phyloP scores from a whole-genome alignment of 768 basidiomycete genomes.

The Pisolithus marmoratus region DNA sequence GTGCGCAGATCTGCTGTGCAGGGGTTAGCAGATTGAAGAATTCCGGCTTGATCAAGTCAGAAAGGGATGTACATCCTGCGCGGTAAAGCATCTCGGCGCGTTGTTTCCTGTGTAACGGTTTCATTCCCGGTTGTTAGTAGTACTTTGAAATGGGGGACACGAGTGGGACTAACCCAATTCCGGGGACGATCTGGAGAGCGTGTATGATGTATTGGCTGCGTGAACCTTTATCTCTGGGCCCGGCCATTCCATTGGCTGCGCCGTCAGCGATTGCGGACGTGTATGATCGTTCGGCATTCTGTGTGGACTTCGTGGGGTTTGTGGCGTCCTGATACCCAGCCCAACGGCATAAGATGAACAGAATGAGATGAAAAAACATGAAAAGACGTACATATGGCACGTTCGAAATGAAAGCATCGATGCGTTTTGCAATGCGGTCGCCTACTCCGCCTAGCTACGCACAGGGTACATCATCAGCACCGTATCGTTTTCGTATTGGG shows the following conservation, averaged over 20 bases:
- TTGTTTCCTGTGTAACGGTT: slow-evolving; percentile 3
- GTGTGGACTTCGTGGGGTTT: no score
- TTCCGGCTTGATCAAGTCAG: slow-evolving; percentile 34
- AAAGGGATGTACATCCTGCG: slow-evolving; percentile 42
- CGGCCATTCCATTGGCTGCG: neutral
- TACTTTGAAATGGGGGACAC: no score
- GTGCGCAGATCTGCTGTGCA: slow-evolving; percentile 33
- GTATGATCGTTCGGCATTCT: neutral
- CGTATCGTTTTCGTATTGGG: no score
- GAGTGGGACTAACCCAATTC: slow-evolving; percentile 35
- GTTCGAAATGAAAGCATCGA: slow-evolving; percentile 36
- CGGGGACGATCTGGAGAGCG: slow-evolving; percentile 34
- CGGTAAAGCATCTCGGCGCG: slow-evolving; percentile 42
- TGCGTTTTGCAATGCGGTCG: slow-evolving; percentile 39
- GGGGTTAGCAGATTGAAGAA: slow-evolving; percentile 36
- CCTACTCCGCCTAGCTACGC: slow-evolving; percentile 30
- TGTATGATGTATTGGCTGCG: slow-evolving; percentile 24
- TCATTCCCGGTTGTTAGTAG: no score
- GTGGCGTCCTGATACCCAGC: no score
- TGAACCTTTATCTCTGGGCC: slow-evolving; percentile 14
- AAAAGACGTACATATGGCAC: slow-evolving; percentile 30
- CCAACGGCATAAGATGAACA: neutral
- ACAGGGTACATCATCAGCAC: neutral
- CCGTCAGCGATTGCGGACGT: slow-evolving; percentile 4
- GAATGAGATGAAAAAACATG: neutral